A percentile compares a stretch with the other conserved stretches of the same genome.
Evolutionary conservation across 2,329 filamentous ascomycete genomes (phyloP).

Genomic region (Mycocentrospora acerina): DNA sequence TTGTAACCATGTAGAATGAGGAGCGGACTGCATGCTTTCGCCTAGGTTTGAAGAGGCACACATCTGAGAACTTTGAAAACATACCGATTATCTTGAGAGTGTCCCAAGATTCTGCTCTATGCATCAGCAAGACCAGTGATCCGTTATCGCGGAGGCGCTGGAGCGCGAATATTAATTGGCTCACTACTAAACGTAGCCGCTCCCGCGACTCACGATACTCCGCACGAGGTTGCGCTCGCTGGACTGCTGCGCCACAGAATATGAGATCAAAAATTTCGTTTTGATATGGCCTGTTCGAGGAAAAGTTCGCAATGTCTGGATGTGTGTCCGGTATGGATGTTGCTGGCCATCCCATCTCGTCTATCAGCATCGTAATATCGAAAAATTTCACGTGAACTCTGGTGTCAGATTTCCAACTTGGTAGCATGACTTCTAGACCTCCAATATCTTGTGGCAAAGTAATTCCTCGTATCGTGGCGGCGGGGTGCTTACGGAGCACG

Average conservation of each 20-base stretch:
- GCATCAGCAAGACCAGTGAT: slow-evolving; percentile 54
- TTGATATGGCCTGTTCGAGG: neutral
- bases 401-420: neutral
- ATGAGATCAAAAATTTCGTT: slow-evolving; percentile 41
- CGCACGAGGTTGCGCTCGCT: slow-evolving; percentile 35
- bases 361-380: slow-evolving; percentile 57
- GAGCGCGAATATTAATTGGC: slow-evolving; percentile 50
- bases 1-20: slow-evolving; percentile 58
- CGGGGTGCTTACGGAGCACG: slow-evolving; percentile 41
- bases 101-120: slow-evolving; percentile 49
- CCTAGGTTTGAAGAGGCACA: slow-evolving; percentile 51
- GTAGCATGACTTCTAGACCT: slow-evolving; percentile 39
- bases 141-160: slow-evolving; percentile 49
- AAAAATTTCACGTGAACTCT: slow-evolving; percentile 23
- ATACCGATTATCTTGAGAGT: slow-evolving; percentile 41
- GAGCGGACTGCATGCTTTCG: slow-evolving; percentile 45
- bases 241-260: slow-evolving; percentile 52
- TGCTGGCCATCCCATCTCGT: slow-evolving; percentile 33
- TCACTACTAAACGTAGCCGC: slow-evolving; percentile 18
- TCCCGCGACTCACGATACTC: slow-evolving; percentile 28
- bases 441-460: slow-evolving; percentile 46
- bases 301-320: slow-evolving; percentile 1
- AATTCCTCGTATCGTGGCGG: slow-evolving; percentile 42
- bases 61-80: slow-evolving; percentile 46
- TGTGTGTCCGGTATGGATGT: neutral